Conservation (phyloP, 176 grass and related monocot species). For the Cymbopogon citratus region DNA sequence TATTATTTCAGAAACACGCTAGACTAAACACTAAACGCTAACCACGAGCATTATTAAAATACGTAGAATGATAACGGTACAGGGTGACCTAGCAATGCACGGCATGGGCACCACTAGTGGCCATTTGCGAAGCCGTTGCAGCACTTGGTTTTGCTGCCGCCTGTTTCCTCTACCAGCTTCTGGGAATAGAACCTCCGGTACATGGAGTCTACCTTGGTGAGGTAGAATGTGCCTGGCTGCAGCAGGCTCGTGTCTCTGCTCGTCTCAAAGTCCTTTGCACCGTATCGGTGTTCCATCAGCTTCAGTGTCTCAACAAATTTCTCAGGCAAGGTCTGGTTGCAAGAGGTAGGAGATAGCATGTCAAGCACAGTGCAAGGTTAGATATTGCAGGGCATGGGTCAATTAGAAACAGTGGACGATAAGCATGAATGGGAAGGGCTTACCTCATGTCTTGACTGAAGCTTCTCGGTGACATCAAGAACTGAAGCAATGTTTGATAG, state of each 20-base stretch:
- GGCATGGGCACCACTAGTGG: background rate
- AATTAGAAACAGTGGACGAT: background rate
- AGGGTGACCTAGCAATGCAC: background rate
- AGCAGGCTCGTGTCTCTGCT: conserved; percentile 50
- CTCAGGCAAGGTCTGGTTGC: conserved; percentile 52
- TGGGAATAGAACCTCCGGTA: conserved; percentile 64
- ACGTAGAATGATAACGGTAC: background rate
- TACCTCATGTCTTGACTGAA: conserved; percentile 82
- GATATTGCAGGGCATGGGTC: background rate
- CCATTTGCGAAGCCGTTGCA: conserved; percentile 30
- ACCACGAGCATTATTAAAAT: background rate
- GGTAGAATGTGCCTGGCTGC: conserved; percentile 59
- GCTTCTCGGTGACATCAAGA: conserved; percentile 69
- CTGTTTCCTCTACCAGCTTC: conserved; percentile 15
- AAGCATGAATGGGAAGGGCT: background rate
- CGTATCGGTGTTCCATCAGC: conserved; percentile 75
- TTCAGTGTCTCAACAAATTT: conserved; percentile 66
- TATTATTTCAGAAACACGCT: conserved; percentile 18
- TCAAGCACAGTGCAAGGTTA: background rate
- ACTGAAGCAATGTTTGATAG: conserved; percentile 75
- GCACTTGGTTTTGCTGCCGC: conserved; percentile 5
- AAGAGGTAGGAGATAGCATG: background rate
- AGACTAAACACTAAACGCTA: background rate
- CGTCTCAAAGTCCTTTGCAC: conserved; percentile 65
- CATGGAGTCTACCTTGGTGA: conserved; percentile 61